Evolutionary conservation across 805 yeast genomes (phyloP).

Genomic region (Spathaspora gorwiae): DNA sequence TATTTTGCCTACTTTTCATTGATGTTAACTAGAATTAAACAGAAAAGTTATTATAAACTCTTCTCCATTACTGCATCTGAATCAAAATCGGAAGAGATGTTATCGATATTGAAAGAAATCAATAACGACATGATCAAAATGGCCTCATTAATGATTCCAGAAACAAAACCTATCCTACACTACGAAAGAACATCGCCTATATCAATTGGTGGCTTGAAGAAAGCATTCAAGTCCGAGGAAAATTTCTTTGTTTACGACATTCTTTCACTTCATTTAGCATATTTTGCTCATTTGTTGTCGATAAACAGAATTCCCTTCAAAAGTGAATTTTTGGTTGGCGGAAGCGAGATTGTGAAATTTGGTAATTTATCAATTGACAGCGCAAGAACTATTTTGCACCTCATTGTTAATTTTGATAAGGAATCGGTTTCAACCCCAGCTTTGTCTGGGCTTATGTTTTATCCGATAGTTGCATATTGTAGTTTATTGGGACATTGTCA

Average conservation of each 20-base stretch:
- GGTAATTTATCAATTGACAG: slow-evolving; percentile 22
- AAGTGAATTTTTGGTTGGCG: slow-evolving; percentile 9
- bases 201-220: background rate
- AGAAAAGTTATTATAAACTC: slow-evolving; percentile 18
- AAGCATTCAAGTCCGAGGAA: slow-evolving; percentile 3
- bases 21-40: slow-evolving; percentile 18
- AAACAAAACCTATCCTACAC: slow-evolving; percentile 16
- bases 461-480: slow-evolving; percentile 21
- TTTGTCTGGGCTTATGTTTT: slow-evolving; percentile 16
- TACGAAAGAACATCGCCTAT: slow-evolving; percentile 4
- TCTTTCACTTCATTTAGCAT: slow-evolving; percentile 15
- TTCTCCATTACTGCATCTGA: slow-evolving; percentile 14
- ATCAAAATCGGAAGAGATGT: slow-evolving; percentile 11
- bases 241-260: background rate
- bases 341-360: slow-evolving; percentile 11
- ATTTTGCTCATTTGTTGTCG: slow-evolving; percentile 21
- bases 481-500: slow-evolving; percentile 20
- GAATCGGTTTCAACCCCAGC: slow-evolving; percentile 12
- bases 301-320: slow-evolving; percentile 27
- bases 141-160: slow-evolving; percentile 14
- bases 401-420: slow-evolving; percentile 10
- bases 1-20: slow-evolving; percentile 12
- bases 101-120: slow-evolving; percentile 10
- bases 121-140: slow-evolving; percentile 19
- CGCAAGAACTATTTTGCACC: slow-evolving; percentile 22